Conservation (phyloP, 441 rosid genomes). For the Jatropha multifida region DNA sequence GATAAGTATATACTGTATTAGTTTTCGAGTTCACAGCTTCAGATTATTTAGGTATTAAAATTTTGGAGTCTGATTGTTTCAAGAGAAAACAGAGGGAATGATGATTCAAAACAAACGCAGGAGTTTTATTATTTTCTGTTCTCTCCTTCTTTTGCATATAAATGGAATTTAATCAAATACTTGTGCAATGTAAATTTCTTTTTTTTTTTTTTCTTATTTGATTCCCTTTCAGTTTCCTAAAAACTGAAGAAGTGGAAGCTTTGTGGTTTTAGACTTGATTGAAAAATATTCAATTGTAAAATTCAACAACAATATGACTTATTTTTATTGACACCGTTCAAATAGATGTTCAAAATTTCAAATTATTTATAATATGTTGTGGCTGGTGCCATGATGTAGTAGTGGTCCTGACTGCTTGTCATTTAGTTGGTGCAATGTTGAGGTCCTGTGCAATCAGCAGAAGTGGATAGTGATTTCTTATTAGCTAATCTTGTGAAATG, state of each 20-base stretch:
- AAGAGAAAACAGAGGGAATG: background rate
- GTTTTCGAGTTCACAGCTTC: background rate
- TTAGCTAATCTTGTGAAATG: background rate
- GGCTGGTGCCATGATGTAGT: background rate
- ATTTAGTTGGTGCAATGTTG: conserved; percentile 11
- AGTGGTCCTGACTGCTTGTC: conserved; percentile 11
- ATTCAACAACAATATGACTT: background rate
- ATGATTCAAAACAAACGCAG: background rate
- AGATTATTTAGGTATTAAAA: background rate
- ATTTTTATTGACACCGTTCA: background rate
- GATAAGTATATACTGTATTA: no score
- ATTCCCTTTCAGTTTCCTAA: background rate
- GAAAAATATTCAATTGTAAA: background rate
- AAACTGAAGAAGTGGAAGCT: background rate
- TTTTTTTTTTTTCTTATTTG: background rate
- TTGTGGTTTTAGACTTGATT: background rate
- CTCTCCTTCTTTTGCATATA: background rate
- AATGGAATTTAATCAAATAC: background rate
- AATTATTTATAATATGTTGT: background rate
- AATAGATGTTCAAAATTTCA: background rate
- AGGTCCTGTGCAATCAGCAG: background rate
- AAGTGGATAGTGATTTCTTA: conserved; percentile 16
- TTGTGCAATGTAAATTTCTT: background rate
- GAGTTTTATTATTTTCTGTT: background rate
- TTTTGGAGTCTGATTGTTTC: conserved; percentile 7